A percentile compares a stretch with the other conserved stretches of the same genome.
Conservation (phyloP, 2,329 filamentous ascomycete species). For the Plectosphaerella plurivora region DNA sequence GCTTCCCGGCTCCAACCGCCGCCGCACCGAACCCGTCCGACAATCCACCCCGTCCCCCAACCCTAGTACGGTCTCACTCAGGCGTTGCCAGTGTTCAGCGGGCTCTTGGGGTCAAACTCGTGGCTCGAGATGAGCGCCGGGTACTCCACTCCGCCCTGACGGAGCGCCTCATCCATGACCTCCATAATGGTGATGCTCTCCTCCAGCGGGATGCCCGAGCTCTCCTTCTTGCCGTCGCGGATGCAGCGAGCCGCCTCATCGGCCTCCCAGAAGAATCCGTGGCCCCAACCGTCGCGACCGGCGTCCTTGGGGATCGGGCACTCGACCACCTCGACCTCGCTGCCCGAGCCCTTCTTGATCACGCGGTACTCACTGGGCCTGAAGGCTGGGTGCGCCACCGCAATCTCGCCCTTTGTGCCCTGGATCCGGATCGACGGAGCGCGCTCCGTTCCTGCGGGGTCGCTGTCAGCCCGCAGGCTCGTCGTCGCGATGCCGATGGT, state of each 20-base stretch:
- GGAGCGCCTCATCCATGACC: slow-evolving; percentile 52
- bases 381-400: slow-evolving; percentile 69
- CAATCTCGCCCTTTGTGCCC: slow-evolving; percentile 76
- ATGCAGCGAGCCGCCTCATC: slow-evolving; percentile 74
- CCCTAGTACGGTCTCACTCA: neutral
- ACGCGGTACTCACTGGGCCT: slow-evolving; percentile 63
- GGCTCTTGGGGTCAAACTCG: slow-evolving; percentile 55
- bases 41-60: too few species aligned
- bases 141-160: slow-evolving; percentile 49
- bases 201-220: slow-evolving; percentile 61
- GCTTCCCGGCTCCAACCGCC: too few species aligned
- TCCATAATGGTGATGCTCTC: slow-evolving; percentile 88
- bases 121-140: slow-evolving; percentile 53
- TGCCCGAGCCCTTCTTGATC: slow-evolving; percentile 46
- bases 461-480: slow-evolving; percentile 55
- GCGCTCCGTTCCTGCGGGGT: slow-evolving; percentile 49
- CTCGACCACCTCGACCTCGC: slow-evolving; percentile 44
- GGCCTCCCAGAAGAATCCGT: slow-evolving; percentile 88
- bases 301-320: slow-evolving; percentile 49
- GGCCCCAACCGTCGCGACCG: slow-evolving; percentile 49
- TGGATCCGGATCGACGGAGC: slow-evolving; percentile 73
- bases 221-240: slow-evolving; percentile 73
- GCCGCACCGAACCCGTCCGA: too few species aligned
- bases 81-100: slow-evolving; percentile 53
- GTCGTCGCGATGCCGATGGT: slow-evolving; percentile 71